Conservation (phyloP, 2,329 filamentous ascomycete species). For the Xylaria sp. region DNA sequence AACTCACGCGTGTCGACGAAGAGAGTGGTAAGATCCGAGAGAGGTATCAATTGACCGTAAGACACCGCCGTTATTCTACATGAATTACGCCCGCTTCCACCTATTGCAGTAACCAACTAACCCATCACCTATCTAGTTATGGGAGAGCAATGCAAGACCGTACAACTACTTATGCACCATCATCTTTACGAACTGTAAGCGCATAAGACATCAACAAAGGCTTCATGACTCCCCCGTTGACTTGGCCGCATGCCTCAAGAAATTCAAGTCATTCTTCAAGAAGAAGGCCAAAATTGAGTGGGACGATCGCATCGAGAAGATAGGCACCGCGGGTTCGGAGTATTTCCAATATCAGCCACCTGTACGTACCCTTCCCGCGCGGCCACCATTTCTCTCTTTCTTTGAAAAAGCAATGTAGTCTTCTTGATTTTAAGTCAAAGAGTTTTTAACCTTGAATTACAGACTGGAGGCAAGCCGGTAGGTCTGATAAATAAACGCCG, state of each 20-base stretch:
- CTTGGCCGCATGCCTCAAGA: constrained; percentile 58
- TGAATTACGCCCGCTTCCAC: neutral
- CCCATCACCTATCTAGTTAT: constrained; percentile 65
- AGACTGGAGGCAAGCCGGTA: constrained; percentile 55
- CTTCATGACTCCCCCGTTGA: constrained; percentile 54
- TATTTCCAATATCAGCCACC: constrained; percentile 61
- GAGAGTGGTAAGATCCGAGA: constrained; percentile 62
- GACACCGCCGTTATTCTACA: constrained; percentile 44
- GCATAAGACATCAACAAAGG: constrained; percentile 52
- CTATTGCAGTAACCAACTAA: neutral
- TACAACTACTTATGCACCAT: constrained; percentile 70
- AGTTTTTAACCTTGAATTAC: constrained; percentile 10
- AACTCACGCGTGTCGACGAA: constrained; percentile 65
- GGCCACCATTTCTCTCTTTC: neutral
- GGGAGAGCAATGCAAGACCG: constrained; percentile 71
- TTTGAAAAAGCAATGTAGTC: neutral
- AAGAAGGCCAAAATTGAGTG: constrained; percentile 68
- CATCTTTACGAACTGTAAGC: constrained; percentile 58
- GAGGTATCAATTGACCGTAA: constrained; percentile 69
- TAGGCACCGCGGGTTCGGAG: constrained; percentile 48
- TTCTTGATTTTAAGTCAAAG: neutral
- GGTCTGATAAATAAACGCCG: constrained; percentile 40
- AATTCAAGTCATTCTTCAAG: constrained; percentile 68
- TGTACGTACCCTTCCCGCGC: constrained; percentile 51
- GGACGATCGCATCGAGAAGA: constrained; percentile 62